Percentiles rank a stretch among this genome's conserved stretches.
phyloP scores from a whole-genome alignment of 23 red algal genomes.

The Gracilariopsis chorda region DNA sequence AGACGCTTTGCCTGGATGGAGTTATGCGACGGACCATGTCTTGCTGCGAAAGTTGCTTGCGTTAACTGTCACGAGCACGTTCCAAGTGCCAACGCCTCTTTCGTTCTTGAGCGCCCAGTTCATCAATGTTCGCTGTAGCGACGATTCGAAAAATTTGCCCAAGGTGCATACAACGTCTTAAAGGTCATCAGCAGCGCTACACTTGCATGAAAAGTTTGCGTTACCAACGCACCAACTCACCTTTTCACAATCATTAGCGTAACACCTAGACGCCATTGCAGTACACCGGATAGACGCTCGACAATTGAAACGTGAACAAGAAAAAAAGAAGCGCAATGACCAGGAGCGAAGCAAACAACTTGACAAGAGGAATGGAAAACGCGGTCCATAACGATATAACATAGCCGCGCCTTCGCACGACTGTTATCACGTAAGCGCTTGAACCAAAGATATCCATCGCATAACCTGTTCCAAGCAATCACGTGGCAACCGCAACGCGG shows the following conservation, averaged over 20 bases:
- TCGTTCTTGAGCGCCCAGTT: not conserved
- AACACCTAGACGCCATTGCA: conserved; percentile 11
- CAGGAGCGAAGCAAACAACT: not conserved
- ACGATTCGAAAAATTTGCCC: not conserved
- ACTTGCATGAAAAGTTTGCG: not conserved
- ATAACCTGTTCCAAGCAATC: not conserved
- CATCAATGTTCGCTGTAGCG: not conserved
- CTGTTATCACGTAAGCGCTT: not conserved
- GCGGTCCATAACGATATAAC: not conserved
- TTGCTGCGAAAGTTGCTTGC: not conserved
- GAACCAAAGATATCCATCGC: not conserved
- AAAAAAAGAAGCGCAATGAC: not conserved
- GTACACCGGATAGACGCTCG: not conserved
- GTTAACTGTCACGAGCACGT: not conserved
- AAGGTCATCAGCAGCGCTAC: conserved; percentile 1
- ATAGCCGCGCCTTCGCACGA: not conserved
- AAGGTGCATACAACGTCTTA: not conserved
- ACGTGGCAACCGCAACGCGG: conserved; percentile 14
- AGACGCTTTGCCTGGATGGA: no score
- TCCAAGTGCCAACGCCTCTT: not conserved
- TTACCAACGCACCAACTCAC: conserved; percentile 1
- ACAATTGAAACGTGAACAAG: conserved; percentile 2
- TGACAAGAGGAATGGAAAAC: not conserved
- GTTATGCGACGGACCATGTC: no score
- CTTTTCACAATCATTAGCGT: not conserved